These are phyloP conservation scores for Cryptococcus wingfieldii DNA, from an alignment of 1,284 basidiomycete species.

Conservation along the genomic window DNA sequence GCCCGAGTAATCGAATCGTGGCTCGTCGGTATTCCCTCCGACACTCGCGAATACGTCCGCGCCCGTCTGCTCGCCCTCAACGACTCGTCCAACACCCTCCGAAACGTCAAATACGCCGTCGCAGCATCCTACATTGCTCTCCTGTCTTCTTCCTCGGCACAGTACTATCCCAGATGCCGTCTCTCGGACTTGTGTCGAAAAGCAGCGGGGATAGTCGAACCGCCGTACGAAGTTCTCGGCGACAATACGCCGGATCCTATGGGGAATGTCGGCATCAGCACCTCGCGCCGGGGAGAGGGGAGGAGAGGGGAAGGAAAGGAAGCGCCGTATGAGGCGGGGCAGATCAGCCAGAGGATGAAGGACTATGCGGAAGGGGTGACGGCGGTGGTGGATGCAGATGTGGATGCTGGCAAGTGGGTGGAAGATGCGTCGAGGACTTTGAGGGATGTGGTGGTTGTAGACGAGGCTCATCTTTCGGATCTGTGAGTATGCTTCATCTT, in stretches of 20 bases:
- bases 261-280: background rate
- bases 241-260: background rate
- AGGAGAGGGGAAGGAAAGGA: constrained; percentile 1
- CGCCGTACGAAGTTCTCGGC: background rate
- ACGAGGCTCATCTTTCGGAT: constrained; percentile 21
- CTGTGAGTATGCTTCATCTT: constrained; percentile 12
- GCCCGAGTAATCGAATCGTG: constrained; percentile 30
- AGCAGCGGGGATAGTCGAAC: constrained; percentile 19
- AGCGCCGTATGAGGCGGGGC: background rate
- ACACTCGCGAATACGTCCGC: constrained; percentile 22
- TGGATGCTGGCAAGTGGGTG: constrained; percentile 31
- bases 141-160: constrained; percentile 21
- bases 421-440: constrained; percentile 27
- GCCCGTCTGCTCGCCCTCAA: constrained; percentile 25
- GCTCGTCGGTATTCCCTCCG: constrained; percentile 27
- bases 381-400: constrained; percentile 25
- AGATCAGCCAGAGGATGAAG: constrained; percentile 16
- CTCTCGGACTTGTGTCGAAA: constrained; percentile 26
- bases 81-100: constrained; percentile 21
- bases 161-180: constrained; percentile 13
- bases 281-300: background rate
- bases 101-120: constrained; percentile 27
- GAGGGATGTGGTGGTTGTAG: constrained; percentile 18
- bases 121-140: constrained; percentile 22
- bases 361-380: constrained; percentile 27